Base-by-base conservation (phyloP, 306 rosid genomes). In the Alnus rubra region DNA sequence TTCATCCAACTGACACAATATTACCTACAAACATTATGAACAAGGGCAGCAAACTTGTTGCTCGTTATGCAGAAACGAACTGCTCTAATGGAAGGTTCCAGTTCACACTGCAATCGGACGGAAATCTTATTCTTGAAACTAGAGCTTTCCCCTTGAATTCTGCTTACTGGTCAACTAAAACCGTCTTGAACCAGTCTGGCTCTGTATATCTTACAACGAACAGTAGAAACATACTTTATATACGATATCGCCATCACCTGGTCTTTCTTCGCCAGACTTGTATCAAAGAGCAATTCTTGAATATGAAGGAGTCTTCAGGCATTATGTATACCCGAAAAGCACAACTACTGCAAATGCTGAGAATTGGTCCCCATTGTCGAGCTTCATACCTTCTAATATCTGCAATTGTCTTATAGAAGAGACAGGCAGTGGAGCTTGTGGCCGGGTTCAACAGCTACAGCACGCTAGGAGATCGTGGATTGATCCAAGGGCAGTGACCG, bases 251-350 rank as follows among this genome's bases (percentile, higher is more conserved):
- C 28, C 28, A 23, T 19, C 48, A 59, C 0, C 1, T 16, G 18
- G 53, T 1, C 13, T 69, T 62, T 18, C 87, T 9, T 73, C 1
- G 0, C 12, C 33, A 10, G 47, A 23, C 19, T 70, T 75, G 77
- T 88, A 87, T 81, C 87, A 87, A 35, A 82, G 90, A 82, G 97
- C 90, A 2, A 78, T 88, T 59, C 83, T 91, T 48, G 98, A 93
- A 44, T 42, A 64, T 68, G 72, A 78, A 76, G 98, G 97, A 68
- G 85, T 89, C 84, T 82, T 91, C 53, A 83, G 93, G 14, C 87
- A 80, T 23, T 90, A 85, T 69, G 63, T 71, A 44, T 79, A 86
- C 69, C 93, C 88, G n/a, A 90, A 18, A 42, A 4, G 8, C 51
- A 2, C 1, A 1, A 8, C 14, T 0, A 59, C 28, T 3, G 9